Conservation (phyloP, 495 filamentous ascomycete species). For the Friedmanniomyces endolithicus region DNA sequence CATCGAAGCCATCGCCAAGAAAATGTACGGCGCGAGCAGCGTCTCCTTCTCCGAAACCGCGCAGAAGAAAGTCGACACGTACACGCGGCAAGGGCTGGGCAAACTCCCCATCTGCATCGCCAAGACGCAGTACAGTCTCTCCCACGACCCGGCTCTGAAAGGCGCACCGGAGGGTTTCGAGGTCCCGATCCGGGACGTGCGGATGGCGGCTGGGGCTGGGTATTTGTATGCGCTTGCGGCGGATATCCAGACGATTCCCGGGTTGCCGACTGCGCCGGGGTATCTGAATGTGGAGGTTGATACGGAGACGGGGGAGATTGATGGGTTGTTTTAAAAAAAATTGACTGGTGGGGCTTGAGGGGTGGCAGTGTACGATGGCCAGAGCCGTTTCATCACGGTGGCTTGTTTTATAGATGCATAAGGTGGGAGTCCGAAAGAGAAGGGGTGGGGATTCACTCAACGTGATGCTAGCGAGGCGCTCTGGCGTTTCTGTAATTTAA, state of each 20-base stretch:
- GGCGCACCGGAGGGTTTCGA: conserved; percentile 95
- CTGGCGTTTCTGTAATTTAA: background rate
- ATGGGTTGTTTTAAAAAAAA: conserved; percentile 63
- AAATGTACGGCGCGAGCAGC: conserved; percentile 84
- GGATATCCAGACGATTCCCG: conserved; percentile 96
- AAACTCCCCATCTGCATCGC: conserved; percentile 92
- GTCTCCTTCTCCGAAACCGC: conserved; percentile 92
- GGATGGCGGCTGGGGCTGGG: conserved; percentile 86
- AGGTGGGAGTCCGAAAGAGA: background rate
- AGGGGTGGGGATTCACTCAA: background rate
- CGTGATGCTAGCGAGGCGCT: conserved; percentile 2
- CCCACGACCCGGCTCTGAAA: conserved; percentile 86
- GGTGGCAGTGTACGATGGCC: background rate
- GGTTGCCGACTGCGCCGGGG: conserved; percentile 85
- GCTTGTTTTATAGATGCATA: background rate
- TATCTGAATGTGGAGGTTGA: conserved; percentile 96
- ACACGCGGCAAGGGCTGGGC: conserved; percentile 80
- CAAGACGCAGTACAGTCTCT: conserved; percentile 96
- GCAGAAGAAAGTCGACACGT: conserved; percentile 89
- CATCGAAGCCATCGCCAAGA: conserved; percentile 78
- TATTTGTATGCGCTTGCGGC: conserved; percentile 92
- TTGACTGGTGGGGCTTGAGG: background rate
- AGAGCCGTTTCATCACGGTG: background rate
- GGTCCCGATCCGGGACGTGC: conserved; percentile 85
- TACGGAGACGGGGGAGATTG: conserved; percentile 84